Conservation (phyloP, 148 eudicot species). For the Rhododendron simsii region DNA sequence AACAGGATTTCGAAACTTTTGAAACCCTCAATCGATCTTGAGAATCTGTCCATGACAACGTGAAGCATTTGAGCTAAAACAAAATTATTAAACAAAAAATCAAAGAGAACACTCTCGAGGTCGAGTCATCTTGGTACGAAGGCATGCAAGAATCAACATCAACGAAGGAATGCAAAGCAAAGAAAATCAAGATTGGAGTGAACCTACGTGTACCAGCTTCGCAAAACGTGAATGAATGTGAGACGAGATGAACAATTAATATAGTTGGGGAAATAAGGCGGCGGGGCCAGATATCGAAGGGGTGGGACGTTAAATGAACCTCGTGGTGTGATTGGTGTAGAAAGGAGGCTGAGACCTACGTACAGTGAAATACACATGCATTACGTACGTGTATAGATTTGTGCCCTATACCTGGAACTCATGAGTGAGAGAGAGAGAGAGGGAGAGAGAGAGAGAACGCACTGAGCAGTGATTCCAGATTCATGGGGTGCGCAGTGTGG, state of each 20-base stretch:
- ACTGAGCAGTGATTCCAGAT: not conserved
- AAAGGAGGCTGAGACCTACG: not conserved
- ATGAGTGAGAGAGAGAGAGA: not conserved
- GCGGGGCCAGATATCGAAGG: not conserved
- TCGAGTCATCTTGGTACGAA: not conserved
- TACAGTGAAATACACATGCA: not conserved
- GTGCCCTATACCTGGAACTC: constrained; percentile 8
- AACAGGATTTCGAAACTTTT: not conserved
- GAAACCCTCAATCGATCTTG: not conserved
- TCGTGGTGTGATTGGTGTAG: not conserved
- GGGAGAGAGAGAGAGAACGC: not conserved
- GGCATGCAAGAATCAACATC: constrained; percentile 1
- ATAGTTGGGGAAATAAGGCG: not conserved
- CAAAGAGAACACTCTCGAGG: not conserved
- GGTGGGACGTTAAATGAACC: not conserved
- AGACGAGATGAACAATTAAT: not conserved
- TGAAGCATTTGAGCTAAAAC: not conserved
- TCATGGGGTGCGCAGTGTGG: not conserved
- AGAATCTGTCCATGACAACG: not conserved
- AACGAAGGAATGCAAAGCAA: not conserved
- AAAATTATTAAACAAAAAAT: not conserved
- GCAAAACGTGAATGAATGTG: not conserved
- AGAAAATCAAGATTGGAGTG: not conserved
- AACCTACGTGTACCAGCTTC: constrained; percentile 1
- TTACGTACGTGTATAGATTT: not conserved